Percentiles rank a stretch among this genome's conserved stretches.
Evolutionary conservation across 2,329 filamentous ascomycete species (phyloP).

Genomic region (Thielaviopsis euricoi): DNA sequence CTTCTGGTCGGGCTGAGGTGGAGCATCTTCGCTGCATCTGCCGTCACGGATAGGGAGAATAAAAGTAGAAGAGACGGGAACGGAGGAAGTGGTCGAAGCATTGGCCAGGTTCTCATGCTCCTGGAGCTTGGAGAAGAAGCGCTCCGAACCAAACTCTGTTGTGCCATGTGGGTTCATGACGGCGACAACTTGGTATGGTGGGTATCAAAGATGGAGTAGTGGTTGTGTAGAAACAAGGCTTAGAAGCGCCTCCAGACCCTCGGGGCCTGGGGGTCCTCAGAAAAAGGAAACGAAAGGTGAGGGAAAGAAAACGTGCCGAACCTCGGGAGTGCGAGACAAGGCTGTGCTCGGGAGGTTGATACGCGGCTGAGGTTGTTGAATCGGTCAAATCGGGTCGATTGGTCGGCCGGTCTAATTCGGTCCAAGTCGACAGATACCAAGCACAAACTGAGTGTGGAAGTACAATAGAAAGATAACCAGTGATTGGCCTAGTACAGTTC

Average conservation of each 20-base stretch:
- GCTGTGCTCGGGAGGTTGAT: neutral
- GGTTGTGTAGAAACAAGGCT: neutral
- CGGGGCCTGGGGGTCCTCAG: slow-evolving; percentile 3
- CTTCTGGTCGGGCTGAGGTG: slow-evolving; percentile 21
- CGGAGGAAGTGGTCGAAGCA: slow-evolving; percentile 19
- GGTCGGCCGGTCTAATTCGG: neutral
- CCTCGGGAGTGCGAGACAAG: neutral
- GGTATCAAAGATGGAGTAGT: neutral
- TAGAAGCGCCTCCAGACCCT: slow-evolving; percentile 6
- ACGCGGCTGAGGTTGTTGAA: neutral
- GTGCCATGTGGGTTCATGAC: slow-evolving; percentile 45
- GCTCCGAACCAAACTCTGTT: slow-evolving; percentile 49
- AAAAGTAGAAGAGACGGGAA: slow-evolving; percentile 23
- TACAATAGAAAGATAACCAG: neutral
- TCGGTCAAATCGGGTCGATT: neutral
- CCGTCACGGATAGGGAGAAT: slow-evolving; percentile 33
- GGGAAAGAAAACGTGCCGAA: slow-evolving; percentile 10
- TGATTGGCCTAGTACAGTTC: neutral
- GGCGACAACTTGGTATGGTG: neutral
- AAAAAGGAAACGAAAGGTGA: slow-evolving; percentile 15
- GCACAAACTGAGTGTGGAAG: neutral
- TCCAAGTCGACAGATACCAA: neutral
- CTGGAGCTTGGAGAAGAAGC: slow-evolving; percentile 45
- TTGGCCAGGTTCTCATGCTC: slow-evolving; percentile 26
- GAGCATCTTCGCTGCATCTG: slow-evolving; percentile 17